A percentile compares a stretch with the other conserved stretches of the same genome.
Conservation (phyloP, 495 filamentous ascomycete genomes). For the Xylaria longipes region DNA sequence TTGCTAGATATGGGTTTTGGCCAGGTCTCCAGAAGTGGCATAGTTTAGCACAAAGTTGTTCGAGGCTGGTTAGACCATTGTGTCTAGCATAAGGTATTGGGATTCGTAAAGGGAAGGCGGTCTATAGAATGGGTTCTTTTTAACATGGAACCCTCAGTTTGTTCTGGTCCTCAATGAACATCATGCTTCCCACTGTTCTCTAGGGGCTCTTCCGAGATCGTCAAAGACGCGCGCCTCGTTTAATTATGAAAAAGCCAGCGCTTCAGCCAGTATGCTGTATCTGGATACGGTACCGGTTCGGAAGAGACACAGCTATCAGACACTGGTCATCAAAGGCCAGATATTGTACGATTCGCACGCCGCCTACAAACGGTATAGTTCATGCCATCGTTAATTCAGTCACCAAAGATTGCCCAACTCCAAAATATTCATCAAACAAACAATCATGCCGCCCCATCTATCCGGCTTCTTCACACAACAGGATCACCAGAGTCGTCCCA, state of each 20-base stretch:
- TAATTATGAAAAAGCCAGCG: not conserved
- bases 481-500: not conserved
- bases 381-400: conserved; percentile 13
- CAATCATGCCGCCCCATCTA: conserved; percentile 5
- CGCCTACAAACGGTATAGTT: not conserved
- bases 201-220: not conserved
- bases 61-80: not conserved
- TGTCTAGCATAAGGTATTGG: not conserved
- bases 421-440: conserved; percentile 6
- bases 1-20: not conserved
- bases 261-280: not conserved
- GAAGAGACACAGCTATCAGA: not conserved
- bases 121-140: not conserved
- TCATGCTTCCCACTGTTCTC: not conserved
- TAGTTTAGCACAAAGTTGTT: not conserved
- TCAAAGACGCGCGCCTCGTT: not conserved
- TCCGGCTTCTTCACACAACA: not conserved
- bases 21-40: not conserved
- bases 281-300: not conserved
- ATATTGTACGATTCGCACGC: not conserved
- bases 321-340: not conserved
- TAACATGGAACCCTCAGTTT: not conserved
- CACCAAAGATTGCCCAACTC: conserved; percentile 2
- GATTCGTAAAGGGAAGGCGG: not conserved
- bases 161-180: not conserved